These are phyloP conservation scores for Fusarium sp. DNA, from an alignment of 2,329 filamentous ascomycete species.

Conservation along the genomic window DNA sequence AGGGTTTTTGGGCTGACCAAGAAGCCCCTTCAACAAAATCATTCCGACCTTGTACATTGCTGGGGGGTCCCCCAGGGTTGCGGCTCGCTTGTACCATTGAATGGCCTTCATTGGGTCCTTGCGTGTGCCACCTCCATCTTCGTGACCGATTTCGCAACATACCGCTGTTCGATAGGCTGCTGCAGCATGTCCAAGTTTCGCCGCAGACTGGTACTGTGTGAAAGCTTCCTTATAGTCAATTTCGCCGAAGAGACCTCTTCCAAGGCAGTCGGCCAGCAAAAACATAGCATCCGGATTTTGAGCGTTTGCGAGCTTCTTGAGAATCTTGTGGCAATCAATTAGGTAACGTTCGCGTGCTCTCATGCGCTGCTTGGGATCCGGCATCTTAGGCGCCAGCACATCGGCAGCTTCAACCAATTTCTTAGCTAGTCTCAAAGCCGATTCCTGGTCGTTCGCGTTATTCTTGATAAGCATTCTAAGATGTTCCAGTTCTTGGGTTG, in stretches of 20 bases:
- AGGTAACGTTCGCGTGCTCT: slow-evolving; percentile 86
- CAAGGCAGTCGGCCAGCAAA: slow-evolving; percentile 88
- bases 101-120: slow-evolving; percentile 93
- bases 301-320: slow-evolving; percentile 84
- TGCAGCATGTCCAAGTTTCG: slow-evolving; percentile 86
- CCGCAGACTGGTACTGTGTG: slow-evolving; percentile 90
- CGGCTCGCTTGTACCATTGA: slow-evolving; percentile 97
- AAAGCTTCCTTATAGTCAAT: slow-evolving; percentile 93
- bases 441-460: slow-evolving; percentile 77
- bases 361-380: slow-evolving; percentile 76
- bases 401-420: slow-evolving; percentile 87
- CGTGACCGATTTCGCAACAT: slow-evolving; percentile 95
- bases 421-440: slow-evolving; percentile 80
- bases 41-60: slow-evolving; percentile 99
- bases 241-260: slow-evolving; percentile 82
- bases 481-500: slow-evolving; percentile 79
- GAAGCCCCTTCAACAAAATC: slow-evolving; percentile 90
- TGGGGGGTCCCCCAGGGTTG: slow-evolving; percentile 87
- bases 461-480: slow-evolving; percentile 76
- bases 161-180: slow-evolving; percentile 95
- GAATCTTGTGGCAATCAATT: slow-evolving; percentile 85
- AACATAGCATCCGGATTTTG: slow-evolving; percentile 92
- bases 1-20: slow-evolving; percentile 86
- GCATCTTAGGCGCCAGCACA: slow-evolving; percentile 72
- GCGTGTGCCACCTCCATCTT: slow-evolving; percentile 92